A percentile compares a stretch with the other conserved stretches of the same genome.
phyloP scores from a whole-genome alignment of 495 filamentous ascomycete genomes.

The Lichenothelia convexa region DNA sequence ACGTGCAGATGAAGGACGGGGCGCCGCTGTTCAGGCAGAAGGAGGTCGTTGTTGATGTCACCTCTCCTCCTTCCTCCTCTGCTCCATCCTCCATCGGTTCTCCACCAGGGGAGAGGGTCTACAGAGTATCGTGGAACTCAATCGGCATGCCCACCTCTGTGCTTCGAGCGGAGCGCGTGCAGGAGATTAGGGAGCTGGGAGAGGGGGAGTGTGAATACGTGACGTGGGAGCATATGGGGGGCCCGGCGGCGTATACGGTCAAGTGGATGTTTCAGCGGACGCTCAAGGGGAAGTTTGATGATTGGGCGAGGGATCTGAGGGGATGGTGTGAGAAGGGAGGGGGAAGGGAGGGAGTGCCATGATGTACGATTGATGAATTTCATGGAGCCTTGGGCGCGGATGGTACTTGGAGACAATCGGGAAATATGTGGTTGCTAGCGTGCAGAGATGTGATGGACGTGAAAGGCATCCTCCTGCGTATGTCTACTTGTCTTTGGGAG shows the following conservation, averaged over 20 bases:
- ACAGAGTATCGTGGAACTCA: slow-evolving; percentile 6
- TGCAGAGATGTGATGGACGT: no score
- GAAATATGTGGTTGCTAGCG: no score
- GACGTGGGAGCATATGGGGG: slow-evolving; percentile 10
- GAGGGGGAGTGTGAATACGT: slow-evolving; percentile 6
- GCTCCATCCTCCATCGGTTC: neutral
- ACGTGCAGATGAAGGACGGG: neutral
- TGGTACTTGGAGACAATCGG: no score
- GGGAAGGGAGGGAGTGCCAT: no score
- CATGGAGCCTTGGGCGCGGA: no score
- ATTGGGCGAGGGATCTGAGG: slow-evolving; percentile 11
- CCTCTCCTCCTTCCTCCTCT: no score
- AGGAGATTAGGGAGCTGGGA: slow-evolving; percentile 10
- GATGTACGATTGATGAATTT: no score
- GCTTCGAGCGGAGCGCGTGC: slow-evolving; percentile 4
- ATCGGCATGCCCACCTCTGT: slow-evolving; percentile 7
- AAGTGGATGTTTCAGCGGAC: slow-evolving; percentile 6
- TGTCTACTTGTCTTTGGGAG: no score
- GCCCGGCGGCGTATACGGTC: slow-evolving; percentile 3
- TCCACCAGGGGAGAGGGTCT: slow-evolving; percentile 1
- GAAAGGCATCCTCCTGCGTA: no score
- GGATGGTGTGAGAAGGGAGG: slow-evolving; percentile 4
- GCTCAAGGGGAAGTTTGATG: slow-evolving; percentile 7
- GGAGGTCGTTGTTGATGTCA: slow-evolving; percentile 3
- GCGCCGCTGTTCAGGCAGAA: slow-evolving; percentile 1